Conservation (phyloP, 305 asterid genomes). For the Rubia tinctorum region DNA sequence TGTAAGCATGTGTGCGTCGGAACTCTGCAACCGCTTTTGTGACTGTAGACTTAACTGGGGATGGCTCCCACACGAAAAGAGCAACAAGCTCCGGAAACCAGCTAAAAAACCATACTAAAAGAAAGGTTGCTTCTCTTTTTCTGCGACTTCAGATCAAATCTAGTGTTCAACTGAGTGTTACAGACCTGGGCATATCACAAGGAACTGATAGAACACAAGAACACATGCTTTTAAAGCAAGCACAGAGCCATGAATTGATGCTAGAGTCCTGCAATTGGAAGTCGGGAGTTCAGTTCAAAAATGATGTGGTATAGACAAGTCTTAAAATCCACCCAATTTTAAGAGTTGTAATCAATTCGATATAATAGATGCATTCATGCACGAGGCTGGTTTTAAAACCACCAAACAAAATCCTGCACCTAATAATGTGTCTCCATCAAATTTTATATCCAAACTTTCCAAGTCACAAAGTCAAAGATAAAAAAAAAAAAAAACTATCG, state of each 20-base stretch:
- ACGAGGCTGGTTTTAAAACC: neutral
- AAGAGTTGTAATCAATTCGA: neutral
- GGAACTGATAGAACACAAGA: conserved; percentile 93
- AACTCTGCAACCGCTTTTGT: conserved; percentile 98
- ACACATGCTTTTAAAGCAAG: conserved; percentile 99
- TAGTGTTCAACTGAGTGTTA: conserved; percentile 2
- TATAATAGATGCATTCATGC: too few relatives aligned
- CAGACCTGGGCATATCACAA: conserved; percentile 97
- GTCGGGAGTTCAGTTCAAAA: conserved; percentile 12
- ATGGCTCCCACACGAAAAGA: conserved; percentile 82
- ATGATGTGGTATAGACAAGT: neutral
- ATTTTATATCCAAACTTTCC: neutral
- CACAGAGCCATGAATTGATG: conserved; percentile 88
- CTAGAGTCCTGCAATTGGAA: conserved; percentile 56
- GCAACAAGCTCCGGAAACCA: conserved; percentile 99
- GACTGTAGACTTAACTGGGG: conserved; percentile 93
- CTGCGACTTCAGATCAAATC: neutral
- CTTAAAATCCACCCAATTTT: neutral
- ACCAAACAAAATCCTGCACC: conserved; percentile 2
- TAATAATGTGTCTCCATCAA: neutral
- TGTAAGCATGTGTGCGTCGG: conserved; percentile 99
- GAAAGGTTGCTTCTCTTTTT: conserved; percentile 6
- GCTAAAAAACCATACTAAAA: conserved; percentile 35
- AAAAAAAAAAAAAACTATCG: neutral
- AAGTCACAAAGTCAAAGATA: neutral